phyloP scores from a whole-genome alignment of 108 stramenopile genomes.

The Nitzschia palea region DNA sequence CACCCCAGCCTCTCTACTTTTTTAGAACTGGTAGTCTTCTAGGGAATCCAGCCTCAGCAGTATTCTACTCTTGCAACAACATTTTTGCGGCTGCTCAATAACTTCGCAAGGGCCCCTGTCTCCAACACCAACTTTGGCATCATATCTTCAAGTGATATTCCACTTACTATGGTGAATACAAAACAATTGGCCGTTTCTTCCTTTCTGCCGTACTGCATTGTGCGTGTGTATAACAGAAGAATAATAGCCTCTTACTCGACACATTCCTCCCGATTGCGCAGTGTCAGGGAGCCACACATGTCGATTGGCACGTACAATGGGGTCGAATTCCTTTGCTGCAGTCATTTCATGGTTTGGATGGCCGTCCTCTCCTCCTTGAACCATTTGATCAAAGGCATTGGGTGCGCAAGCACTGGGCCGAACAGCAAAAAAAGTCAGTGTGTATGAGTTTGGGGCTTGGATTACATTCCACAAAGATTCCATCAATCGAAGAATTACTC shows the following conservation, averaged over 20 bases:
- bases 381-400: constrained; percentile 6
- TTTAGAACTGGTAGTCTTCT: too few relatives aligned
- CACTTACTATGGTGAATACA: too few relatives aligned
- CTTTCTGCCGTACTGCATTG: neutral
- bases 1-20: too few relatives aligned
- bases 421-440: constrained; percentile 37
- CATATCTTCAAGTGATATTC: too few relatives aligned
- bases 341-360: constrained; percentile 20
- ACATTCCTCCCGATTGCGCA: neutral
- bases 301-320: neutral
- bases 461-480: constrained; percentile 20
- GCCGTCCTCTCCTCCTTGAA: neutral
- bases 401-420: constrained; percentile 5
- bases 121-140: too few relatives aligned
- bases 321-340: constrained; percentile 2
- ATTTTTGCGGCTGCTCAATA: too few relatives aligned
- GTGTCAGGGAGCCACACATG: constrained; percentile 12
- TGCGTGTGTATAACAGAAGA: constrained; percentile 20
- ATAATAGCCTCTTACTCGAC: constrained; percentile 10
- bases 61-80: too few relatives aligned
- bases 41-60: too few relatives aligned
- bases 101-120: too few relatives aligned
- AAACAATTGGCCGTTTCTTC: neutral
- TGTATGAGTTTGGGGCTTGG: neutral
- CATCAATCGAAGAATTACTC: constrained; percentile 12